Conservation (phyloP, 1,284 basidiomycete species). For the Papiliotrema laurentii region DNA sequence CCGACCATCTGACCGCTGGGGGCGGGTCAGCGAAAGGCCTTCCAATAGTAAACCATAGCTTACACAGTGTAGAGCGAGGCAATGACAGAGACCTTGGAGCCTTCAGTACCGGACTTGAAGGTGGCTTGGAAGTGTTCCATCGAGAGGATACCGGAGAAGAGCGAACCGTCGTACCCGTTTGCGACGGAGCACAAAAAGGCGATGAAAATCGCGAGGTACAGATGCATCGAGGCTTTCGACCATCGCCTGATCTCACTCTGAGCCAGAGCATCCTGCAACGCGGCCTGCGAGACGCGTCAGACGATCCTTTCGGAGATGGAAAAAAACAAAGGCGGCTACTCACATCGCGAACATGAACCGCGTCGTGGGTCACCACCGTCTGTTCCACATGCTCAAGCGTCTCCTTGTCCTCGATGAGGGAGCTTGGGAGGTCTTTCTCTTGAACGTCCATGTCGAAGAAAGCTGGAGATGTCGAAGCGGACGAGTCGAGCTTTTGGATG, state of each 20-base stretch:
- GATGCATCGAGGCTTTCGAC: constrained; percentile 13
- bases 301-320: too few relatives aligned
- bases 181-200: constrained; percentile 29
- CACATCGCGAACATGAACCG: too few relatives aligned
- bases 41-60: too few relatives aligned
- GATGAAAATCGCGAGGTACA: constrained; percentile 24
- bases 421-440: too few relatives aligned
- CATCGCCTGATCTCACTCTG: constrained; percentile 18
- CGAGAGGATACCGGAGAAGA: constrained; percentile 6
- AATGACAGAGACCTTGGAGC: constrained; percentile 19
- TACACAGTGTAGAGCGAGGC: constrained; percentile 26
- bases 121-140: constrained; percentile 25
- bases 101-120: constrained; percentile 17
- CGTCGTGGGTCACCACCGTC: too few relatives aligned
- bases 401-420: too few relatives aligned
- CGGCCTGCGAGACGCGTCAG: too few relatives aligned
- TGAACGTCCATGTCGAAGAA: too few relatives aligned
- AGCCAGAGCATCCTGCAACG: constrained; percentile 7
- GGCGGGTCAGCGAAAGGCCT: not conserved
- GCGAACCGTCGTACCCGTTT: constrained; percentile 28
- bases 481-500: too few relatives aligned
- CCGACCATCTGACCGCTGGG: constrained; percentile 15
- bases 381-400: too few relatives aligned
- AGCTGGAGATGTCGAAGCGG: too few relatives aligned
- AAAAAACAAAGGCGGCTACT: too few relatives aligned